phyloP scores from a whole-genome alignment of 1,139 yeast genomes.

The Kodamaea suecica region DNA sequence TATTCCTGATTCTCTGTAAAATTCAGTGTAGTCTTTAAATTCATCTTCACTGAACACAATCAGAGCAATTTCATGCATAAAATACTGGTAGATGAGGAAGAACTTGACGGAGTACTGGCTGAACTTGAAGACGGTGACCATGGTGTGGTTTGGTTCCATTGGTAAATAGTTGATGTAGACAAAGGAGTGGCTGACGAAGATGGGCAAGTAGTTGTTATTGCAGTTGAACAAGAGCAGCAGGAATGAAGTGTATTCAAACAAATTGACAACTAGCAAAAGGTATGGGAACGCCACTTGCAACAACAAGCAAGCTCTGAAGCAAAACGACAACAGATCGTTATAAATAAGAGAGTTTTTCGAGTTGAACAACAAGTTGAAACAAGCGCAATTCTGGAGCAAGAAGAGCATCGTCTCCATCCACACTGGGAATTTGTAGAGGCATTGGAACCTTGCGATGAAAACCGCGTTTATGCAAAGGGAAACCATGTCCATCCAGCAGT shows the following conservation, averaged over 20 bases:
- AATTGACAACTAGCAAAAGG: constrained; percentile 16
- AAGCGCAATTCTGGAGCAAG: constrained; percentile 16
- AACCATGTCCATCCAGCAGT: constrained; percentile 17
- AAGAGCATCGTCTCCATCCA: constrained; percentile 17
- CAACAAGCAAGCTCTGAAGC: constrained; percentile 13
- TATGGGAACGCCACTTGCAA: constrained; percentile 20
- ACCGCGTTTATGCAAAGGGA: constrained; percentile 22
- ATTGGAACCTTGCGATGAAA: constrained; percentile 21
- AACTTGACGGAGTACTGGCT: constrained; percentile 23
- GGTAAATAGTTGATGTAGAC: constrained; percentile 17
- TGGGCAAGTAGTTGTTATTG: constrained; percentile 29
- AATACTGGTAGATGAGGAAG: constrained; percentile 26
- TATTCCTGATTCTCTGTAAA: background rate
- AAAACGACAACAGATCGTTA: constrained; percentile 6
- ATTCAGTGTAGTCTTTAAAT: constrained; percentile 1
- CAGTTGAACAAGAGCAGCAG: constrained; percentile 16
- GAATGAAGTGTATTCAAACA: constrained; percentile 10
- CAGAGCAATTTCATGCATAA: constrained; percentile 21
- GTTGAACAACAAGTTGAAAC: constrained; percentile 11
- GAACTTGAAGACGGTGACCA: constrained; percentile 14
- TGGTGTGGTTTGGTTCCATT: background rate
- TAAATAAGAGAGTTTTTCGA: constrained; percentile 10
- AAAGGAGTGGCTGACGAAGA: constrained; percentile 29
- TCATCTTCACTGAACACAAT: constrained; percentile 11
- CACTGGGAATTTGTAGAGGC: constrained; percentile 9